These are phyloP conservation scores for Herpetomonas samuelpessoai DNA, from an alignment of 208 protist species.

Conservation along the genomic window DNA sequence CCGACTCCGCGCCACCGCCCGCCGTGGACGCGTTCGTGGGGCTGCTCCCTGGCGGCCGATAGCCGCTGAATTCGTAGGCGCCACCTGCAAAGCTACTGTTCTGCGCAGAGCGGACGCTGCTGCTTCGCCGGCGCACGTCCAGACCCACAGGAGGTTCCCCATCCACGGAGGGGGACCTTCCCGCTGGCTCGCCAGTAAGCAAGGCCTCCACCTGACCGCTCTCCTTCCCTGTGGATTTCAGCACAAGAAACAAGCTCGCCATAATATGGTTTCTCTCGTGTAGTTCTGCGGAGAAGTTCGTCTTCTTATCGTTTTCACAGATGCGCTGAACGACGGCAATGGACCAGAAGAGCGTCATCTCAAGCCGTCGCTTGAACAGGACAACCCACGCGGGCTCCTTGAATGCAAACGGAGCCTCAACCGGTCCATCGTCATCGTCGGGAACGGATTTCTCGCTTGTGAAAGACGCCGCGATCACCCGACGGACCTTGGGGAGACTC, in stretches of 20 bases:
- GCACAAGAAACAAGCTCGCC: constrained; percentile 14
- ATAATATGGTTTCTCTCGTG: constrained; percentile 22
- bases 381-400: constrained; percentile 26
- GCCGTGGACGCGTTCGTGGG: neutral
- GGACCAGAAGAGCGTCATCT: constrained; percentile 42
- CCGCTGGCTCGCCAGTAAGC: neutral
- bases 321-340: constrained; percentile 35
- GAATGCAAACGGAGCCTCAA: constrained; percentile 3
- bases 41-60: neutral
- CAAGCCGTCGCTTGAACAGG: constrained; percentile 27
- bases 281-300: constrained; percentile 6
- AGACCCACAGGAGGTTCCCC: neutral
- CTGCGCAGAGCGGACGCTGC: neutral
- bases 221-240: constrained; percentile 7
- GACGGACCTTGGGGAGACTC: neutral
- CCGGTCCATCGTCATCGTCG: neutral
- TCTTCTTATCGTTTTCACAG: constrained; percentile 20
- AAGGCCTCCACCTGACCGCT: neutral
- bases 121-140: neutral
- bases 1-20: neutral
- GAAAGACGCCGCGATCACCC: neutral
- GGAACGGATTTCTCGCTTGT: neutral
- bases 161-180: neutral
- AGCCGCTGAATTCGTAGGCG: neutral
- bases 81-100: constrained; percentile 3